Evolutionary conservation across 345 rosid genomes (phyloP).

Genomic region (Populus tremula): DNA sequence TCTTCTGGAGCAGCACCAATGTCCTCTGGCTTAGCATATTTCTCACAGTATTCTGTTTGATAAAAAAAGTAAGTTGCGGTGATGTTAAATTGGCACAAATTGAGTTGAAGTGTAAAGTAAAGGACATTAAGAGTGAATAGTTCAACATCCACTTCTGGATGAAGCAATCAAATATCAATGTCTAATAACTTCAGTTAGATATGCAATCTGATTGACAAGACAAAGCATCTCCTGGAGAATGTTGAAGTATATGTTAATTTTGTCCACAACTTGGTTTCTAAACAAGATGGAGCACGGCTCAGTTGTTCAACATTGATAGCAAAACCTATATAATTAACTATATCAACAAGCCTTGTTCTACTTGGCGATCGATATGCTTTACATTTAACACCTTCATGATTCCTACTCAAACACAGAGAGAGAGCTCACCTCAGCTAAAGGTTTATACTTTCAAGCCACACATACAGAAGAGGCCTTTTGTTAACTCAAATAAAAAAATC

Average conservation of each 20-base stretch:
- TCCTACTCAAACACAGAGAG: not conserved
- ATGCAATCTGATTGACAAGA: not conserved
- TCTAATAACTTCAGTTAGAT: not conserved
- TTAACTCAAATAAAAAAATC: not conserved
- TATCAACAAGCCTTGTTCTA: not conserved
- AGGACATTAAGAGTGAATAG: not conserved
- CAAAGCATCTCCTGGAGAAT: not conserved
- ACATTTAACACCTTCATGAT: not conserved
- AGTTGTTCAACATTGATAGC: not conserved
- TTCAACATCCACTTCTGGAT: not conserved
- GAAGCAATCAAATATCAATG: not conserved
- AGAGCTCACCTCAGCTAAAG: not conserved
- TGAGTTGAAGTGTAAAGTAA: not conserved
- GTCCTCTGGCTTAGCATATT: slow-evolving; percentile 62
- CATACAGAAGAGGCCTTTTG: not conserved
- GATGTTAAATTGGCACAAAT: not conserved
- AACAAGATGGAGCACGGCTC: not conserved
- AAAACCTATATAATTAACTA: not conserved
- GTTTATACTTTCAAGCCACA: not conserved
- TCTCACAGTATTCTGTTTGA: slow-evolving; percentile 50
- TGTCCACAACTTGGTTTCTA: not conserved
- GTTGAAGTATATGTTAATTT: not conserved
- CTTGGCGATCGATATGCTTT: not conserved
- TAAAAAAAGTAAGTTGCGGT: not conserved
- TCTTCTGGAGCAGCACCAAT: slow-evolving; percentile 40